These are phyloP conservation scores for Phoma herbarum DNA, from an alignment of 2,329 filamentous ascomycete species.

Conservation along the genomic window DNA sequence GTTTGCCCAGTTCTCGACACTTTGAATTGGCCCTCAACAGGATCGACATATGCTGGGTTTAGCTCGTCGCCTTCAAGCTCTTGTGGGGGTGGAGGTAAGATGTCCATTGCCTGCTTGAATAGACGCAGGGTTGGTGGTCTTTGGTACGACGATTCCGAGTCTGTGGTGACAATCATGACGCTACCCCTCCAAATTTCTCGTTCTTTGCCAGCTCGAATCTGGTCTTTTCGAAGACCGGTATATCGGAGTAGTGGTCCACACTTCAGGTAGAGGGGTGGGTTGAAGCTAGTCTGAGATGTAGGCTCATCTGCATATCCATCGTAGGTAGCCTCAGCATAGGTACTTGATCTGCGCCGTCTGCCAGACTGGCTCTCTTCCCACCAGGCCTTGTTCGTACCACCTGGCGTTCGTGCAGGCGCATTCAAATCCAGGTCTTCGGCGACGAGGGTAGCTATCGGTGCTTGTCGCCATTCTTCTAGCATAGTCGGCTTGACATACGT, in stretches of 20 bases:
- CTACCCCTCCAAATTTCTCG: constrained; percentile 91
- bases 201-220: constrained; percentile 56
- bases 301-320: constrained; percentile 73
- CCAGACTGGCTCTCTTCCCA: constrained; percentile 71
- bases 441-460: constrained; percentile 50
- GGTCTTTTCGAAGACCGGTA: constrained; percentile 78
- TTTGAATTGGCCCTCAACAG: constrained; percentile 86
- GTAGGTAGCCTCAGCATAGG: constrained; percentile 60
- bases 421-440: constrained; percentile 56
- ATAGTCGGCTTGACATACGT: constrained; percentile 66
- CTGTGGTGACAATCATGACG: constrained; percentile 93
- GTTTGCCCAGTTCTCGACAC: constrained; percentile 84
- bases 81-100: constrained; percentile 79
- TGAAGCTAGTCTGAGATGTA: constrained; percentile 75
- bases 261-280: constrained; percentile 83
- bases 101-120: constrained; percentile 85
- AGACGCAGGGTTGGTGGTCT: constrained; percentile 78
- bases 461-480: constrained; percentile 65
- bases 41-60: constrained; percentile 85
- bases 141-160: constrained; percentile 83
- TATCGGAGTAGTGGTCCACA: constrained; percentile 92
- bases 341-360: constrained; percentile 51
- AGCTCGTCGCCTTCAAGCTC: constrained; percentile 71
- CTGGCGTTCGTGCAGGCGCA: constrained; percentile 38
- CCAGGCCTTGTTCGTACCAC: constrained; percentile 64